phyloP scores from a whole-genome alignment of 2,329 filamentous ascomycete species.

The Beauveria sp. region DNA sequence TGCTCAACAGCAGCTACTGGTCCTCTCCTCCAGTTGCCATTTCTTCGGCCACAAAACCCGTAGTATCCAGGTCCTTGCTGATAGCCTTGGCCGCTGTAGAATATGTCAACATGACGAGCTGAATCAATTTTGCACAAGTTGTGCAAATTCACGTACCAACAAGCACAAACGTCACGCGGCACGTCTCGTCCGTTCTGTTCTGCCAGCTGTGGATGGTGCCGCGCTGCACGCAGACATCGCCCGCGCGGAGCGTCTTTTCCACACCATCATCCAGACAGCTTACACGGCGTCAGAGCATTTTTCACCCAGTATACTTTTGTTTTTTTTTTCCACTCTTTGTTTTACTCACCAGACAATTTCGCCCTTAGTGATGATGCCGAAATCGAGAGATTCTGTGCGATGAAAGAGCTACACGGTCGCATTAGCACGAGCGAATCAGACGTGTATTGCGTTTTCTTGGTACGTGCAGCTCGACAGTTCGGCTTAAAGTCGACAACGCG shows the following conservation, averaged over 20 bases:
- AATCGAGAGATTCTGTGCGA: conserved; percentile 18
- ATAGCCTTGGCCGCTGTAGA: conserved; percentile 2
- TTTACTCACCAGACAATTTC: conserved; percentile 15
- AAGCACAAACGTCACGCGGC: conserved; percentile 16
- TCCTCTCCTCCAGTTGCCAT: conserved; percentile 7
- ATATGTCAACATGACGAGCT: neutral
- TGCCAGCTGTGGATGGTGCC: conserved; percentile 18
- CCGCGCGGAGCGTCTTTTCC: conserved; percentile 14
- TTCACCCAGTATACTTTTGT: neutral
- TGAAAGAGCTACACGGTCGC: conserved; percentile 14
- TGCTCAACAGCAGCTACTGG: neutral
- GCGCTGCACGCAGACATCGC: conserved; percentile 18
- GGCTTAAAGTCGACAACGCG: conserved; percentile 16
- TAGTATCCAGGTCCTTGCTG: neutral
- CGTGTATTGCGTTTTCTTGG: neutral
- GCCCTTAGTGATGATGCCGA: conserved; percentile 16
- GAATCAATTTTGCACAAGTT: neutral
- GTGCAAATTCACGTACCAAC: conserved; percentile 10
- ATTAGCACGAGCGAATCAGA: neutral
- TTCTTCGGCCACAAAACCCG: neutral
- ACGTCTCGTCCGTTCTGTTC: conserved; percentile 15
- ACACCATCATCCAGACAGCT: conserved; percentile 17
- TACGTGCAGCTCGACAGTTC: conserved; percentile 12
- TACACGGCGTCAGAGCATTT: neutral
- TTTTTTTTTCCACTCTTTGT: neutral